These are phyloP conservation scores for Cytidiella melzeri DNA, from an alignment of 768 basidiomycete genomes.

Conservation along the genomic window DNA sequence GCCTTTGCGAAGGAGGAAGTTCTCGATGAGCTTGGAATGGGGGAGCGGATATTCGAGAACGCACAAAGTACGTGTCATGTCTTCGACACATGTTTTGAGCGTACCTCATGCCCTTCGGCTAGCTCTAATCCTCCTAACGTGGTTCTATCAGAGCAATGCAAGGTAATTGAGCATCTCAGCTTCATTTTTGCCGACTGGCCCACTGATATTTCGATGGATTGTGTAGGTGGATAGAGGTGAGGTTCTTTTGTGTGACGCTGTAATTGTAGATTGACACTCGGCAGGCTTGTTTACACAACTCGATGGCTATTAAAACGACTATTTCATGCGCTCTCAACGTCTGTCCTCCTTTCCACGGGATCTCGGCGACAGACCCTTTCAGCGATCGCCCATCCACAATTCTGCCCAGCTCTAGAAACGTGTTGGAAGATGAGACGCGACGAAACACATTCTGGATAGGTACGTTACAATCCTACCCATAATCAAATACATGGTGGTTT, in stretches of 20 bases:
- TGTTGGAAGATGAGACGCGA: conserved; percentile 65
- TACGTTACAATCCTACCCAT: not conserved
- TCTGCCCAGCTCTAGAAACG: conserved; percentile 49
- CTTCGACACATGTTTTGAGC: too few species aligned
- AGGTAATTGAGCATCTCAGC: conserved; percentile 31
- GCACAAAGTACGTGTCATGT: conserved; percentile 45
- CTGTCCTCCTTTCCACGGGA: conserved; percentile 60
- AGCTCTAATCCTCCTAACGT: conserved; percentile 61
- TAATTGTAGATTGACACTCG: too few species aligned
- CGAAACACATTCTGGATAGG: conserved; percentile 61
- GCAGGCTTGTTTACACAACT: conserved; percentile 59
- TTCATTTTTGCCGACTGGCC: not conserved
- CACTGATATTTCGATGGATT: not conserved
- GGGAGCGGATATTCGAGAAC: conserved; percentile 53
- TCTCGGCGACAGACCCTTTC: conserved; percentile 35
- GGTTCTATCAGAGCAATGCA: conserved; percentile 74
- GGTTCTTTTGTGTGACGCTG: not conserved
- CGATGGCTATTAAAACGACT: conserved; percentile 50
- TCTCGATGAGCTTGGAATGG: conserved; percentile 41
- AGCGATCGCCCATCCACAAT: conserved; percentile 50
- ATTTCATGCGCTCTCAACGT: conserved; percentile 64
- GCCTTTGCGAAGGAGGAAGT: conserved; percentile 46
- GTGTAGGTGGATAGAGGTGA: conserved; percentile 70
- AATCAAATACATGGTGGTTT: conserved; percentile 15
- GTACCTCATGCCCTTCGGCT: too few species aligned